phyloP scores from a whole-genome alignment of 768 basidiomycete genomes.

The Albatrellus ellisii region DNA sequence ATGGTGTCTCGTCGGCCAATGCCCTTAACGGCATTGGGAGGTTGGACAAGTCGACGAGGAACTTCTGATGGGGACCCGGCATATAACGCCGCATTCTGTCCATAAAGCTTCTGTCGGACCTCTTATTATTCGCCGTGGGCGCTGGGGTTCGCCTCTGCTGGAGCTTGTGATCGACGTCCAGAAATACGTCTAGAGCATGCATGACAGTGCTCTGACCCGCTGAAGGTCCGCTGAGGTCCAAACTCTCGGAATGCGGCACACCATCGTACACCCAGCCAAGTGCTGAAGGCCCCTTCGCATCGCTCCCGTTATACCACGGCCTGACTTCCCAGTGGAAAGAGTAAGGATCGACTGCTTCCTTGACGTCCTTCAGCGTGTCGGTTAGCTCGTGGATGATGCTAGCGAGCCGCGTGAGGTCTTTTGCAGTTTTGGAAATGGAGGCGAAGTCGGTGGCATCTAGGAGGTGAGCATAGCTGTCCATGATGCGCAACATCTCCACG shows the following conservation, averaged over 20 bases:
- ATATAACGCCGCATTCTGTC: slow-evolving; percentile 90
- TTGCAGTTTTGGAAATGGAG: slow-evolving; percentile 52
- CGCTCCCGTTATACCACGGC: slow-evolving; percentile 85
- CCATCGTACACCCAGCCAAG: slow-evolving; percentile 73
- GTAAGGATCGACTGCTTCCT: slow-evolving; percentile 65
- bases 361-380: slow-evolving; percentile 53
- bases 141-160: slow-evolving; percentile 53
- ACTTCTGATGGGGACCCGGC: slow-evolving; percentile 84
- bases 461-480: slow-evolving; percentile 75
- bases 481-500: slow-evolving; percentile 73
- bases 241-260: slow-evolving; percentile 38
- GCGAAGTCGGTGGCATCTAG: slow-evolving; percentile 52
- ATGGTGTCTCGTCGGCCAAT: slow-evolving; percentile 42
- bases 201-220: slow-evolving; percentile 93
- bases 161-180: slow-evolving; percentile 83
- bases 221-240: slow-evolving; percentile 77
- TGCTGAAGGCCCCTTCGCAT: slow-evolving; percentile 32
- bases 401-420: slow-evolving; percentile 58
- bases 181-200: slow-evolving; percentile 74
- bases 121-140: slow-evolving; percentile 52
- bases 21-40: slow-evolving; percentile 51
- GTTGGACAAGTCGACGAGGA: slow-evolving; percentile 53
- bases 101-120: slow-evolving; percentile 72
- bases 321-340: slow-evolving; percentile 84
- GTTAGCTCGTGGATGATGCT: slow-evolving; percentile 62